These are phyloP conservation scores for Hirsutella rhossiliensis DNA, from an alignment of 2,329 filamentous ascomycete genomes.

Conservation along the genomic window DNA sequence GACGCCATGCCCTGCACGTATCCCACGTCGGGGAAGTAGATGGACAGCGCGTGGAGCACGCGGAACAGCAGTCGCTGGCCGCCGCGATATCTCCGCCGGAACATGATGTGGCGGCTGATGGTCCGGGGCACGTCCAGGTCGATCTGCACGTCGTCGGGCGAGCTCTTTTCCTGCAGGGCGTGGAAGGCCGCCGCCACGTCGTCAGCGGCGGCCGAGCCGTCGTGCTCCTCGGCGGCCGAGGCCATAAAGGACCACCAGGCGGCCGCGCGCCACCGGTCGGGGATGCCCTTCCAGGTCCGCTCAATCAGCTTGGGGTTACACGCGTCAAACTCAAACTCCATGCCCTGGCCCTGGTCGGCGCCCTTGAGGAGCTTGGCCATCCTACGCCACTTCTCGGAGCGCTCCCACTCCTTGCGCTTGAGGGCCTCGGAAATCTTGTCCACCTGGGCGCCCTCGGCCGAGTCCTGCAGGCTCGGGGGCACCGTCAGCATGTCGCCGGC, in stretches of 20 bases:
- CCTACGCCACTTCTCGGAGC: conserved; percentile 55
- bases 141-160: conserved; percentile 89
- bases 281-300: conserved; percentile 95
- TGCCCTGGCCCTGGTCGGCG: conserved; percentile 44
- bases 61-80: conserved; percentile 87
- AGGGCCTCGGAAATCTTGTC: conserved; percentile 40
- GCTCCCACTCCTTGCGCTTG: conserved; percentile 50
- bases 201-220: conserved; percentile 51
- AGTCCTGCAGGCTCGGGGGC: conserved; percentile 42
- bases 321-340: conserved; percentile 68
- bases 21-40: conserved; percentile 83
- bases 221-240: conserved; percentile 56
- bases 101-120: conserved; percentile 96
- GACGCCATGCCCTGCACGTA: conserved; percentile 99
- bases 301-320: conserved; percentile 76
- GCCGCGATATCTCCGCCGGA: conserved; percentile 78
- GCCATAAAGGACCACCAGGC: conserved; percentile 93
- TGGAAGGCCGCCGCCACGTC: conserved; percentile 63
- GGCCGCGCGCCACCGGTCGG: conserved; percentile 83
- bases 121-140: conserved; percentile 94
- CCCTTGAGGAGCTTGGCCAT: conserved; percentile 47
- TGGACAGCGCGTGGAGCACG: conserved; percentile 79
- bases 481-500: conserved; percentile 56
- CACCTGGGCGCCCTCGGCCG: conserved; percentile 41
- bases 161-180: conserved; percentile 59